Percentiles rank a stretch among this genome's conserved stretches.
phyloP scores from a whole-genome alignment of 2,329 filamentous ascomycete species.

The Sclerotinia trifoliorum region DNA sequence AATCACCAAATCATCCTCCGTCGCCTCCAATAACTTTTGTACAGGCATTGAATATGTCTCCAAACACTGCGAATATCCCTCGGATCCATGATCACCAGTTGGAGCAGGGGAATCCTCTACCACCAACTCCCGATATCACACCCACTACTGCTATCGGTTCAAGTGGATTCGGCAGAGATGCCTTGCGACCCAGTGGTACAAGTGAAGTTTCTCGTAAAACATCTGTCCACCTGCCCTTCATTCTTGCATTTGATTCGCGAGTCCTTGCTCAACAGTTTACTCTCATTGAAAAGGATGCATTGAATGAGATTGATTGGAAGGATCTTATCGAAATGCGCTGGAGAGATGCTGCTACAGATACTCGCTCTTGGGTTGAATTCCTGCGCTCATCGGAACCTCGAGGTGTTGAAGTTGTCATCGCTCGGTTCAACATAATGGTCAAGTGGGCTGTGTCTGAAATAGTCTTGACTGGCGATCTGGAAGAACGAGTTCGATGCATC shows the following conservation, averaged over 20 bases:
- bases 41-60: slow-evolving; percentile 49
- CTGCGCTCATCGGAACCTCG: slow-evolving; percentile 68
- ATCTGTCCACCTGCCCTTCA: slow-evolving; percentile 68
- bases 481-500: slow-evolving; percentile 73
- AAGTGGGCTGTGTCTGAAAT: slow-evolving; percentile 83
- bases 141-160: slow-evolving; percentile 30
- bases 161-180: slow-evolving; percentile 27
- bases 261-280: slow-evolving; percentile 80
- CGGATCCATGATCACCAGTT: slow-evolving; percentile 40
- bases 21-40: slow-evolving; percentile 51
- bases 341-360: slow-evolving; percentile 67
- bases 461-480: slow-evolving; percentile 67
- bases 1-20: slow-evolving; percentile 39
- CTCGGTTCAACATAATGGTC: slow-evolving; percentile 83
- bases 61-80: slow-evolving; percentile 42
- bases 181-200: slow-evolving; percentile 33
- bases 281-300: slow-evolving; percentile 79
- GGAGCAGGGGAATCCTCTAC: slow-evolving; percentile 27
- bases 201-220: slow-evolving; percentile 37
- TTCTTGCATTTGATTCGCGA: slow-evolving; percentile 77
- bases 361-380: slow-evolving; percentile 80
- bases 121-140: slow-evolving; percentile 39
- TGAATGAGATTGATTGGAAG: slow-evolving; percentile 86
- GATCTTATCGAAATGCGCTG: slow-evolving; percentile 81
- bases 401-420: slow-evolving; percentile 80